Evolutionary conservation across 2,329 filamentous ascomycete genomes (phyloP).

Genomic region (Penicillium sp.): DNA sequence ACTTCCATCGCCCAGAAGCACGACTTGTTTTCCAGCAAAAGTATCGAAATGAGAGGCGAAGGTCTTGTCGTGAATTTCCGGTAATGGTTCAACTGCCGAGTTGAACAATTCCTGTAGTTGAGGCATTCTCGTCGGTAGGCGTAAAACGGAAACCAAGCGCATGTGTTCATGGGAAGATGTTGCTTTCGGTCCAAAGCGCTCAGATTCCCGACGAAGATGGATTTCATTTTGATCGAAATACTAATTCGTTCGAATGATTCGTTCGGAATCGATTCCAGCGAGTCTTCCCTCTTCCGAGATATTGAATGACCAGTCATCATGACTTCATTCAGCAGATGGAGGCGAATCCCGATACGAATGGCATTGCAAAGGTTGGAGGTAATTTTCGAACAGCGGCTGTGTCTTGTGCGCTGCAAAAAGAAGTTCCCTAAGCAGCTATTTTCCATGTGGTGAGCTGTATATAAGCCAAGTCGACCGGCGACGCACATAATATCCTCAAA

Average conservation of each 20-base stretch:
- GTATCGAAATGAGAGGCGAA: conserved; percentile 47
- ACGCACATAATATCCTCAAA: not conserved
- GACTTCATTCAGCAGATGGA: conserved; percentile 27
- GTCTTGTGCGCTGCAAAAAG: too few species aligned
- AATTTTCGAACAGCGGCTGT: too few species aligned
- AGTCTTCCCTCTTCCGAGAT: conserved; percentile 23
- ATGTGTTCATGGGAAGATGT: conserved; percentile 3
- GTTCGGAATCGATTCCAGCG: conserved; percentile 4
- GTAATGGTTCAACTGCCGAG: conserved; percentile 39
- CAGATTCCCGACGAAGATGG: not conserved
- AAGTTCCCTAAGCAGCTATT: too few species aligned
- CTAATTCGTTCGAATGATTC: too few species aligned
- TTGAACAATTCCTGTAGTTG: conserved; percentile 38
- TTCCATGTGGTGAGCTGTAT: not conserved
- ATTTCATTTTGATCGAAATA: too few species aligned
- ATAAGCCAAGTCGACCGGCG: not conserved
- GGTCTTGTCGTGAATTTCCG: conserved; percentile 33
- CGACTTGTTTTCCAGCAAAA: conserved; percentile 43
- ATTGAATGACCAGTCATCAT: conserved; percentile 29
- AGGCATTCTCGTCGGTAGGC: conserved; percentile 23
- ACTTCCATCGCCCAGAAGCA: conserved; percentile 51
- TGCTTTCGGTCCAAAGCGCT: not conserved
- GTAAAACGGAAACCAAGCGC: conserved; percentile 5
- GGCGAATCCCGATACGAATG: not conserved
- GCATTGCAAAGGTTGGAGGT: not conserved